Evolutionary conservation across 495 filamentous ascomycete species (phyloP).

Genomic region (Aspergillus ostianus): DNA sequence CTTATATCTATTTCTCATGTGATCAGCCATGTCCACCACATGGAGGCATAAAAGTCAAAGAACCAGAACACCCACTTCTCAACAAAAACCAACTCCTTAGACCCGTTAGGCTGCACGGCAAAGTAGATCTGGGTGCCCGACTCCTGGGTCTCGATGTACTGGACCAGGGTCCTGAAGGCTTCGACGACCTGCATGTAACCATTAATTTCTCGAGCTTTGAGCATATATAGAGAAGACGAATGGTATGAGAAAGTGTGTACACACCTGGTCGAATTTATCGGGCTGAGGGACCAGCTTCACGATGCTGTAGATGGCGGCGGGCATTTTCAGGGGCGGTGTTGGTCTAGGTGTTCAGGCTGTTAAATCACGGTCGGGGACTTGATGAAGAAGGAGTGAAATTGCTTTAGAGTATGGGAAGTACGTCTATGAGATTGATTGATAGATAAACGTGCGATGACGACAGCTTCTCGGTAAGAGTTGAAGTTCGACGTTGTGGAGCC

Average conservation of each 20-base stretch:
- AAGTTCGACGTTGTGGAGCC: neutral
- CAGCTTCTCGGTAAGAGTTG: neutral
- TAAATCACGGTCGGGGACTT: too few species aligned
- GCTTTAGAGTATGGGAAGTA: neutral
- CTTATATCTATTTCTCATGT: neutral
- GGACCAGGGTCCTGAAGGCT: conserved; percentile 15
- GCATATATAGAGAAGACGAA: neutral
- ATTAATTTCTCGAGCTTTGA: neutral
- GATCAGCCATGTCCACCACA: neutral
- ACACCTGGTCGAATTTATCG: conserved; percentile 15
- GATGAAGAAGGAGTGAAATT: neutral
- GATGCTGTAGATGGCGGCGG: conserved; percentile 15
- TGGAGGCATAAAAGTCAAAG: neutral
- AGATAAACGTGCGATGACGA: neutral
- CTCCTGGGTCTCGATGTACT: conserved; percentile 16
- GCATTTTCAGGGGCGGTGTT: neutral
- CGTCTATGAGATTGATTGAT: neutral
- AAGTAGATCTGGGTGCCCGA: conserved; percentile 18
- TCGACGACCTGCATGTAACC: conserved; percentile 5
- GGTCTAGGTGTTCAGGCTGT: neutral
- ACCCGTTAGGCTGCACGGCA: conserved; percentile 12
- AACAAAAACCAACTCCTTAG: conserved; percentile 17
- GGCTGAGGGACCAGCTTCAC: conserved; percentile 20
- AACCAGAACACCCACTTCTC: conserved; percentile 14
- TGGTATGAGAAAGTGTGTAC: neutral